These are phyloP conservation scores for Microdochium nivale DNA, from an alignment of 2,329 filamentous ascomycete species.

Conservation along the genomic window DNA sequence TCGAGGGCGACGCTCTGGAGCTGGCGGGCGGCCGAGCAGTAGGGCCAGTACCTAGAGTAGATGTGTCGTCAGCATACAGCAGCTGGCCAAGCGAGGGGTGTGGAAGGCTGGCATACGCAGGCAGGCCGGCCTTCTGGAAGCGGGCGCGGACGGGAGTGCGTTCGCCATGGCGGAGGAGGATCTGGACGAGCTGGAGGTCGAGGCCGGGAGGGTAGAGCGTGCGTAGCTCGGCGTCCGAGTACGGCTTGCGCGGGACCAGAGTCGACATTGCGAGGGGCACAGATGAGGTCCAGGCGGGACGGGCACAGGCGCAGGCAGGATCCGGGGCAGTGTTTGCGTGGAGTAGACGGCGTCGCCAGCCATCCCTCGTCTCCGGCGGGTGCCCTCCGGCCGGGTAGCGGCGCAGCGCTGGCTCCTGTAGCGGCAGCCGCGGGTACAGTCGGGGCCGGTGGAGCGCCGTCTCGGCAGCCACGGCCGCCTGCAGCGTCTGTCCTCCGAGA, in stretches of 20 bases:
- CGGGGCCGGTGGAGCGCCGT: no score
- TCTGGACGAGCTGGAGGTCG: conserved; percentile 81
- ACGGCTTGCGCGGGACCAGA: conserved; percentile 64
- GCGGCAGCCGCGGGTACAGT: no score
- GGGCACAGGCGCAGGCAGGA: no score
- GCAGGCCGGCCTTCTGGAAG: conserved; percentile 70
- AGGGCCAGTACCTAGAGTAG: conserved; percentile 62
- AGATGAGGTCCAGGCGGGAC: no score
- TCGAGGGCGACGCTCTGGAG: conserved; percentile 48
- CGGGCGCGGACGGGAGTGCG: conserved; percentile 81
- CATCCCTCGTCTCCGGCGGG: no score
- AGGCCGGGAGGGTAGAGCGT: conserved; percentile 73
- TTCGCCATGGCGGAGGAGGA: conserved; percentile 72
- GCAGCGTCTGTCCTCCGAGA: no score
- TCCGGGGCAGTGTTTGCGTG: no score
- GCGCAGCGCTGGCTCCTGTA: no score
- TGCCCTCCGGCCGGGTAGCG: no score
- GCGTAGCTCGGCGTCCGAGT: conserved; percentile 71
- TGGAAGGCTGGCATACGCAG: conserved; percentile 14
- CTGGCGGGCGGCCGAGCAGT: conserved; percentile 70
- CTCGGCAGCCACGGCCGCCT: no score
- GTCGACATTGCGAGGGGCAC: conserved; percentile 57
- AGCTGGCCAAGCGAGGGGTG: neutral
- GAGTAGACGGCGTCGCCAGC: no score
- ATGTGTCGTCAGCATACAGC: neutral